These are phyloP conservation scores for Diplodia sapinea DNA, from an alignment of 2,329 filamentous ascomycete genomes.

Conservation along the genomic window DNA sequence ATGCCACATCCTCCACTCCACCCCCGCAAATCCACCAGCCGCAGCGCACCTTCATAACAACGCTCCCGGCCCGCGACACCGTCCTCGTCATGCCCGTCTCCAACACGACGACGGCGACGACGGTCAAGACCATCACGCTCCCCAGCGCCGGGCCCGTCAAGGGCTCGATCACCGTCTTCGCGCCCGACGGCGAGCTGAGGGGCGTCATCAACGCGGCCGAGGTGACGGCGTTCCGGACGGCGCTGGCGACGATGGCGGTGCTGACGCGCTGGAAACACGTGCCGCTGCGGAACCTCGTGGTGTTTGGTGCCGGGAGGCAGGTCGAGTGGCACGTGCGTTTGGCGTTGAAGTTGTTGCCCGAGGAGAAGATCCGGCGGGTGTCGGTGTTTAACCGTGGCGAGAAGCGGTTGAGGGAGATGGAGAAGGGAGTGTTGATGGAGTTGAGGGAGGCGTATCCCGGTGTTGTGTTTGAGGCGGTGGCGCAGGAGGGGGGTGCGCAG, in stretches of 20 bases:
- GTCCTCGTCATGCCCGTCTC: conserved; percentile 69
- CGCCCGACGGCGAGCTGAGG: conserved; percentile 59
- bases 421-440: conserved; percentile 9
- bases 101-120: conserved; percentile 75
- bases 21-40: conserved; percentile 46
- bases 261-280: conserved; percentile 32
- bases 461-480: neutral
- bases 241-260: conserved; percentile 71
- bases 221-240: conserved; percentile 81
- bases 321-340: conserved; percentile 58
- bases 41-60: conserved; percentile 69
- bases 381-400: conserved; percentile 25
- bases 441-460: neutral
- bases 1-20: conserved; percentile 39
- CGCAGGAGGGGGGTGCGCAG: neutral
- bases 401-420: conserved; percentile 15
- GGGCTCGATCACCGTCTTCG: conserved; percentile 68
- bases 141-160: conserved; percentile 51
- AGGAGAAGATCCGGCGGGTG: conserved; percentile 32
- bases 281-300: conserved; percentile 45
- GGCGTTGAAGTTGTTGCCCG: conserved; percentile 46
- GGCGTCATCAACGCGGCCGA: conserved; percentile 76
- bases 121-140: conserved; percentile 46
- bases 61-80: conserved; percentile 64
- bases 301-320: conserved; percentile 58